These are phyloP conservation scores for Sequoia sempervirens DNA, from an alignment of 75 land plant species.

Conservation along the genomic window DNA sequence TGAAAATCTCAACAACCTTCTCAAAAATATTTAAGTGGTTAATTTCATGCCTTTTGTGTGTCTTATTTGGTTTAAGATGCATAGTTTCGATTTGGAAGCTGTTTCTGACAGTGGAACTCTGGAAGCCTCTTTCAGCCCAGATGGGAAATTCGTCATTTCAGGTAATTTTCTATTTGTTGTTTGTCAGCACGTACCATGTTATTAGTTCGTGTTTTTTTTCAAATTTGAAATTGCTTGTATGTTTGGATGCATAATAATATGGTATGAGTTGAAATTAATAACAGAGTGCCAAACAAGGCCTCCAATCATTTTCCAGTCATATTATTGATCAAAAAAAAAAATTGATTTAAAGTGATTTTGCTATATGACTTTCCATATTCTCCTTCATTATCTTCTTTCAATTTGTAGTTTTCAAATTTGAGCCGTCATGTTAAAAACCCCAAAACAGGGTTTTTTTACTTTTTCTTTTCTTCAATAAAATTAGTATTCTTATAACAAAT, in stretches of 20 bases:
- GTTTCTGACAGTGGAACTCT: constrained; percentile 56
- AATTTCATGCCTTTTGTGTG: not conserved
- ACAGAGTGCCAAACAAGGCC: not conserved
- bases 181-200: not conserved
- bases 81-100: constrained; percentile 65
- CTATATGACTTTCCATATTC: not conserved
- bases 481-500: too few species aligned
- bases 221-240: not conserved
- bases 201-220: not conserved
- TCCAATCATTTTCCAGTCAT: not conserved
- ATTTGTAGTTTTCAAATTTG: not conserved
- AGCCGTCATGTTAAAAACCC: not conserved
- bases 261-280: not conserved
- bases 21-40: constrained; percentile 7
- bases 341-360: not conserved
- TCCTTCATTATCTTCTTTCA: not conserved
- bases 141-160: constrained; percentile 76
- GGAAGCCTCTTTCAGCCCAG: constrained; percentile 93
- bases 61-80: constrained; percentile 25
- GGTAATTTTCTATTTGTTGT: constrained; percentile 27
- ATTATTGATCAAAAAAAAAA: not conserved
- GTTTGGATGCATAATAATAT: not conserved
- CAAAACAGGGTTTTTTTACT: too few species aligned
- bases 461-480: too few species aligned
- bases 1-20: not conserved